phyloP scores from a whole-genome alignment of 495 filamentous ascomycete species.

The Polyplosphaeria fusca region DNA sequence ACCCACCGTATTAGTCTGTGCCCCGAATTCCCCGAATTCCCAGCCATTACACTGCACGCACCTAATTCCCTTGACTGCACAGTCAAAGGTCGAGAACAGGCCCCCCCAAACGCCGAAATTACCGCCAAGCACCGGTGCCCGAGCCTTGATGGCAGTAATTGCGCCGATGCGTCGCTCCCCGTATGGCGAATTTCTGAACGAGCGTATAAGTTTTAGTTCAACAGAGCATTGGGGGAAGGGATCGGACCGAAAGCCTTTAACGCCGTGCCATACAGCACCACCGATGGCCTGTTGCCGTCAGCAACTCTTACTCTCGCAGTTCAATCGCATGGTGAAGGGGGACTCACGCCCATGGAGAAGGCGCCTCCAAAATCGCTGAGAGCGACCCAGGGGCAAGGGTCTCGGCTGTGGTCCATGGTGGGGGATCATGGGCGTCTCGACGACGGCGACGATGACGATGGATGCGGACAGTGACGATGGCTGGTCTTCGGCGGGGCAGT shows the following conservation, averaged over 20 bases:
- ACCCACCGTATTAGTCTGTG: neutral
- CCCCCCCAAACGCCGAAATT: conserved; percentile 99
- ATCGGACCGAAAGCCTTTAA: conserved; percentile 69
- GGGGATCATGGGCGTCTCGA: neutral
- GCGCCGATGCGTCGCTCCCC: conserved; percentile 95
- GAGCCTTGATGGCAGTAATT: conserved; percentile 93
- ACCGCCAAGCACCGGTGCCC: conserved; percentile 90
- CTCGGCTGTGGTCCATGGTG: conserved; percentile 73
- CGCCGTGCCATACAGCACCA: conserved; percentile 90
- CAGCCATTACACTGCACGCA: neutral
- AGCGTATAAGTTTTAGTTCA: no score
- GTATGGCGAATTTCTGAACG: conserved; percentile 55
- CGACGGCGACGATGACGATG: no score
- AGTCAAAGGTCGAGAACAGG: conserved; percentile 91
- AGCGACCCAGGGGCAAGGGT: conserved; percentile 95
- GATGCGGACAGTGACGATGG: no score
- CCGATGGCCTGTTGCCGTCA: conserved; percentile 67
- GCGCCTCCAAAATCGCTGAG: conserved; percentile 96
- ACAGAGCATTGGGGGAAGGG: no score
- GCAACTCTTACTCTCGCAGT: conserved; percentile 1
- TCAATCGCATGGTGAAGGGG: neutral
- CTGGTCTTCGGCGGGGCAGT: no score
- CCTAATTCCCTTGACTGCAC: conserved; percentile 84
- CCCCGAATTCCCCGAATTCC: neutral
- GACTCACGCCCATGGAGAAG: conserved; percentile 86